These are phyloP conservation scores for Camelina hispida DNA, from an alignment of 345 rosid genomes.

Conservation along the genomic window DNA sequence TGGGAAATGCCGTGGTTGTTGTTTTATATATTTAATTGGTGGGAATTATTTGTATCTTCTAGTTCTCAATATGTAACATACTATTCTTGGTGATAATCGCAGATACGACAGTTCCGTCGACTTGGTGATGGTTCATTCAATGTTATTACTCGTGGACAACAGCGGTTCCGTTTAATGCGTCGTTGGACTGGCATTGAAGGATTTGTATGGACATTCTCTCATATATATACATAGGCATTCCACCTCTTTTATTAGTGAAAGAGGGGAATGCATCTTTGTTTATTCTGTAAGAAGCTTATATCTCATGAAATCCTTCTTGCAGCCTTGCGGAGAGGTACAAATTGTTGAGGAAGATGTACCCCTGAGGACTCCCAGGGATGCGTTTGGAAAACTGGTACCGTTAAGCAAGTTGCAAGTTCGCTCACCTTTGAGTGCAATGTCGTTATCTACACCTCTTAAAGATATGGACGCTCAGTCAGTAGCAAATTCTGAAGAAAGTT, in stretches of 20 bases:
- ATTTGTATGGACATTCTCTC: conserved; percentile 61
- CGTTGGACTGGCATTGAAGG: conserved; percentile 88
- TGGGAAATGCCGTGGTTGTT: background rate
- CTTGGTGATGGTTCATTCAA: conserved; percentile 87
- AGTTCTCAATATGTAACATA: conserved; percentile 22
- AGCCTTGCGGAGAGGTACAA: conserved; percentile 91
- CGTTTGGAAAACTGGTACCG: conserved; percentile 63
- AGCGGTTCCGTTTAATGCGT: conserved; percentile 76
- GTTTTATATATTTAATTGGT: background rate
- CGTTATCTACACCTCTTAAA: conserved; percentile 49
- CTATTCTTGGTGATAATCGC: conserved; percentile 26
- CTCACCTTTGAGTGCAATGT: conserved; percentile 28
- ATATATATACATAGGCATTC: background rate
- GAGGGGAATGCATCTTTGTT: background rate
- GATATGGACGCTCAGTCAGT: conserved; percentile 60
- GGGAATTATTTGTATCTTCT: background rate
- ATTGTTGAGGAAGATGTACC: conserved; percentile 87
- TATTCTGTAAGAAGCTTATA: conserved; percentile 29
- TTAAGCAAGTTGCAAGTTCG: conserved; percentile 48
- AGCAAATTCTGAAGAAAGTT: conserved; percentile 73
- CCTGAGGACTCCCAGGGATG: conserved; percentile 78
- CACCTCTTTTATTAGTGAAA: background rate
- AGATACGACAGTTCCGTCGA: conserved; percentile 89
- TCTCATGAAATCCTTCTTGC: conserved; percentile 30
- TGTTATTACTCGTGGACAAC: conserved; percentile 92